phyloP scores from a whole-genome alignment of 257 asterid genomes.

The Leptodermis oblonga region DNA sequence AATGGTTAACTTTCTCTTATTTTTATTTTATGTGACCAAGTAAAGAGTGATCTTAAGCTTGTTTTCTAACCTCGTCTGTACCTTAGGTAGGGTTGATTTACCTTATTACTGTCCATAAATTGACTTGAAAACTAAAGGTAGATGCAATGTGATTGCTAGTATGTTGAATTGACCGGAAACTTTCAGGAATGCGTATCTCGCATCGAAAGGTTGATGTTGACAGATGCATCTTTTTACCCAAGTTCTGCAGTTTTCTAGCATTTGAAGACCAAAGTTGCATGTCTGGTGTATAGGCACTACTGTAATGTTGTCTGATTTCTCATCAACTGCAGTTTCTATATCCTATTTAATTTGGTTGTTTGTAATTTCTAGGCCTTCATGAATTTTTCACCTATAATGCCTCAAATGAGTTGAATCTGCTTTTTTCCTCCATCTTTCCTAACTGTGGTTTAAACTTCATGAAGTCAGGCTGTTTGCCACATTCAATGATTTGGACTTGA shows the following conservation, averaged over 20 bases:
- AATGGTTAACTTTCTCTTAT: too few species aligned
- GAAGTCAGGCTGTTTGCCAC: background rate
- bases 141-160: background rate
- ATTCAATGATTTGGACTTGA: background rate
- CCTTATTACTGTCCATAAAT: background rate
- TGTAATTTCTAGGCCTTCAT: background rate
- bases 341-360: background rate
- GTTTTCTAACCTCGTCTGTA: background rate
- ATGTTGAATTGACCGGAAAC: background rate
- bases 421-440: background rate
- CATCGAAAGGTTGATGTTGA: background rate
- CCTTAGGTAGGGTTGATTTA: background rate
- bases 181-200: background rate
- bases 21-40: background rate
- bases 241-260: background rate
- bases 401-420: background rate
- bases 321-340: background rate
- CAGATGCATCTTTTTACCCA: background rate
- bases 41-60: background rate
- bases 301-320: background rate
- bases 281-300: background rate
- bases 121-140: background rate
- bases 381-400: background rate
- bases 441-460: background rate
- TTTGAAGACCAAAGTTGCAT: background rate